Evolutionary conservation across 805 yeast genomes (phyloP).

Genomic region (Candida dajiaensis): DNA sequence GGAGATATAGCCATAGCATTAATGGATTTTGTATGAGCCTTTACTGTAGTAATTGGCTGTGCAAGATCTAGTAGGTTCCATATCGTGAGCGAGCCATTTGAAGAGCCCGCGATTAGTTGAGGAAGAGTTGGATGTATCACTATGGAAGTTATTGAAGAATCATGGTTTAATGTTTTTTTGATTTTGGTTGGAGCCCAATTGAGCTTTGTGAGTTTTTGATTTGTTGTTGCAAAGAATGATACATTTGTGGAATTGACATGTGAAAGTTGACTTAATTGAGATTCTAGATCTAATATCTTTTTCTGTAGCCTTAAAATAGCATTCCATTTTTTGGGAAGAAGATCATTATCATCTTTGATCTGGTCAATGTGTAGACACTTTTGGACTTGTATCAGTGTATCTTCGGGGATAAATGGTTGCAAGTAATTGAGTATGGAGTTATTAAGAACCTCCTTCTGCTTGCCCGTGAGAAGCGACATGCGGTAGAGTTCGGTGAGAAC

Average conservation of each 20-base stretch:
- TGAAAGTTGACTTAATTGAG: slow-evolving; percentile 43
- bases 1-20: slow-evolving; percentile 55
- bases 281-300: slow-evolving; percentile 64
- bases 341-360: slow-evolving; percentile 22
- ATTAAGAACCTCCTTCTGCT: slow-evolving; percentile 41
- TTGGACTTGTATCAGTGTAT: slow-evolving; percentile 14
- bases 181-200: slow-evolving; percentile 24
- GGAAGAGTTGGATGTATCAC: slow-evolving; percentile 76
- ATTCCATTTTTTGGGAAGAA: slow-evolving; percentile 79
- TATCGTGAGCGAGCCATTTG: slow-evolving; percentile 61
- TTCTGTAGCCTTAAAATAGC: slow-evolving; percentile 78
- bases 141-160: slow-evolving; percentile 53
- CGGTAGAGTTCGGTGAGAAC: background rate
- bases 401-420: slow-evolving; percentile 24
- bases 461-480: slow-evolving; percentile 31
- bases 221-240: slow-evolving; percentile 24
- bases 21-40: slow-evolving; percentile 73
- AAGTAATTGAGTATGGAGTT: slow-evolving; percentile 44
- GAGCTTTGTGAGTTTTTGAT: slow-evolving; percentile 11
- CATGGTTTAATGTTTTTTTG: slow-evolving; percentile 21
- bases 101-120: slow-evolving; percentile 52
- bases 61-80: slow-evolving; percentile 64
- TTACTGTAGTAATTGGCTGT: slow-evolving; percentile 55
- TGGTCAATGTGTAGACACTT: slow-evolving; percentile 16
- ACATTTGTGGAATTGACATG: slow-evolving; percentile 34